Percentiles rank a stretch among this genome's conserved stretches.
Evolutionary conservation across 495 filamentous ascomycete species (phyloP).

Genomic region (Lasiosphaeria ovina): DNA sequence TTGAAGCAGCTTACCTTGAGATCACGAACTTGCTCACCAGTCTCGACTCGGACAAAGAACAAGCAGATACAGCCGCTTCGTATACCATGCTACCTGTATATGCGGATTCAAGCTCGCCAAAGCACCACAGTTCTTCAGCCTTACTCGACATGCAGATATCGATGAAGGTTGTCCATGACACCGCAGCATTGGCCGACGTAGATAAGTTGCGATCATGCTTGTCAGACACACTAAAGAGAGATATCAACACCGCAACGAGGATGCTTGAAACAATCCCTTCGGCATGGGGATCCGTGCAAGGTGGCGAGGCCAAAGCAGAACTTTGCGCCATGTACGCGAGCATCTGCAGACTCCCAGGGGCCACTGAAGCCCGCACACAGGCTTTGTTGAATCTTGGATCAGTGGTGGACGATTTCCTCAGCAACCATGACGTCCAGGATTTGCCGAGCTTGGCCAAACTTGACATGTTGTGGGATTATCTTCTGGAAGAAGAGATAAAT

Average conservation of each 20-base stretch:
- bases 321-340: slow-evolving; percentile 29
- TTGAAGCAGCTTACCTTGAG: slow-evolving; percentile 42
- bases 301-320: slow-evolving; percentile 6
- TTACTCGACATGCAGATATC: slow-evolving; percentile 23
- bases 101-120: not conserved
- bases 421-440: slow-evolving; percentile 9
- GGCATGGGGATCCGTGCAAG: slow-evolving; percentile 21
- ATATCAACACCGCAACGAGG: slow-evolving; percentile 31
- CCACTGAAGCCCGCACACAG: slow-evolving; percentile 37
- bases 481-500: slow-evolving; percentile 37
- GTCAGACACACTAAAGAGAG: slow-evolving; percentile 10
- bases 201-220: slow-evolving; percentile 19
- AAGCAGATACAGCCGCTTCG: not conserved
- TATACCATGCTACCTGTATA: not conserved
- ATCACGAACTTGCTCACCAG: slow-evolving; percentile 35
- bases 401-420: slow-evolving; percentile 31
- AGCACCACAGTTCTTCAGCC: slow-evolving; percentile 15
- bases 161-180: slow-evolving; percentile 21
- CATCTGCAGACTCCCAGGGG: slow-evolving; percentile 19
- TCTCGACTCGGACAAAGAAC: slow-evolving; percentile 10
- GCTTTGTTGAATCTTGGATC: slow-evolving; percentile 37
- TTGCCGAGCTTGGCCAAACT: slow-evolving; percentile 27
- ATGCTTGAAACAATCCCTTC: slow-evolving; percentile 31
- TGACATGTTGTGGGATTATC: slow-evolving; percentile 28
- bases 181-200: slow-evolving; percentile 15